A percentile compares a stretch with the other conserved stretches of the same genome.
Conservation (phyloP, 1,139 yeast genomes). For the Yamadazyma dushanensis region DNA sequence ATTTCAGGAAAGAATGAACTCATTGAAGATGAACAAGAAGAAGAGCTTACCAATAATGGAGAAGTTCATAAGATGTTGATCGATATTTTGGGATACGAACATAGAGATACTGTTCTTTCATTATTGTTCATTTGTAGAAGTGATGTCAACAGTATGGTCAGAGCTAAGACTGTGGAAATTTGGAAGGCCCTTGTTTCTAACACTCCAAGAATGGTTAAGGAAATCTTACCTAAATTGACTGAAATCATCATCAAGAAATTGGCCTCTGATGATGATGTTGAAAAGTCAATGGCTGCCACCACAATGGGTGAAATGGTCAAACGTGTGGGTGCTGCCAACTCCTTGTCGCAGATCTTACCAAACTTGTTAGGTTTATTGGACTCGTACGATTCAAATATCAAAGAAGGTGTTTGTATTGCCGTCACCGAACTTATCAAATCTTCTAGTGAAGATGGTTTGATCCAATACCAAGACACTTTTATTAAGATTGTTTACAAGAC, state of each 20-base stretch:
- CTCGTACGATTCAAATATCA: slow-evolving; percentile 69
- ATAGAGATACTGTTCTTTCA: slow-evolving; percentile 84
- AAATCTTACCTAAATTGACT: slow-evolving; percentile 82
- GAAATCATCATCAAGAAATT: slow-evolving; percentile 76
- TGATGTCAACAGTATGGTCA: slow-evolving; percentile 83
- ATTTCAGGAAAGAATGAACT: slow-evolving; percentile 69
- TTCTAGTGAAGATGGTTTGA: slow-evolving; percentile 61
- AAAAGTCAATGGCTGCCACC: slow-evolving; percentile 87
- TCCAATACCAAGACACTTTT: slow-evolving; percentile 65
- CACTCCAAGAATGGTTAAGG: slow-evolving; percentile 95
- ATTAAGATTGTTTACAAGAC: slow-evolving; percentile 77
- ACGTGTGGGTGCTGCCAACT: slow-evolving; percentile 82
- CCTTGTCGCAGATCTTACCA: slow-evolving; percentile 81
- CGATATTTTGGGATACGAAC: slow-evolving; percentile 80
- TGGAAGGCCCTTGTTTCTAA: slow-evolving; percentile 97
- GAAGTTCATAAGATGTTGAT: slow-evolving; percentile 68
- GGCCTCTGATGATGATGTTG: slow-evolving; percentile 76
- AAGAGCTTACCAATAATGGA: slow-evolving; percentile 45
- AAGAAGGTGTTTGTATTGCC: slow-evolving; percentile 96
- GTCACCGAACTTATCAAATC: slow-evolving; percentile 81
- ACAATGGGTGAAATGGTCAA: slow-evolving; percentile 95
- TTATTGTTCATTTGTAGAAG: slow-evolving; percentile 90
- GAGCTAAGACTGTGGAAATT: slow-evolving; percentile 89
- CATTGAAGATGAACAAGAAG: slow-evolving; percentile 55
- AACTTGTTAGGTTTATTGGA: slow-evolving; percentile 70